These are phyloP conservation scores for Hymenotorrendiella dingleyae DNA, from an alignment of 2,329 filamentous ascomycete species.

Conservation along the genomic window DNA sequence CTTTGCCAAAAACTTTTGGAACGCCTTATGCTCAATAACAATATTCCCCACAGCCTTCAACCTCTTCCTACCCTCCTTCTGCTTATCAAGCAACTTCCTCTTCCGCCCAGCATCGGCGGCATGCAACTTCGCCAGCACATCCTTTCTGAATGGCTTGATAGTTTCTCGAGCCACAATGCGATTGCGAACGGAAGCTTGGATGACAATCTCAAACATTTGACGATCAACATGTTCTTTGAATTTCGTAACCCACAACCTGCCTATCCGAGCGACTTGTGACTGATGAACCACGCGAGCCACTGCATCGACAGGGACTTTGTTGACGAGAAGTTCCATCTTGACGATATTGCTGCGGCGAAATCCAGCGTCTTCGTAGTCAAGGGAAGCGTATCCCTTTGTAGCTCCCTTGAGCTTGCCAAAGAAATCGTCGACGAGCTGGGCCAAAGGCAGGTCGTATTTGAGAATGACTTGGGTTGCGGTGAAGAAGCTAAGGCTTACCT, in stretches of 20 bases:
- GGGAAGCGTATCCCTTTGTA: conserved; percentile 90
- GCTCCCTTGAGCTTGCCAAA: conserved; percentile 93
- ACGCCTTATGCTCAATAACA: conserved; percentile 91
- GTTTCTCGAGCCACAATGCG: conserved; percentile 87
- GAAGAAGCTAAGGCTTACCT: conserved; percentile 86
- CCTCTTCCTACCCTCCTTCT: conserved; percentile 91
- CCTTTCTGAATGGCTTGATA: conserved; percentile 93
- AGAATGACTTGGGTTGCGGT: conserved; percentile 88
- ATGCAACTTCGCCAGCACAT: conserved; percentile 88
- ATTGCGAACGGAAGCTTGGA: conserved; percentile 81
- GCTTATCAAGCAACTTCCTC: conserved; percentile 86
- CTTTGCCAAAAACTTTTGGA: conserved; percentile 88
- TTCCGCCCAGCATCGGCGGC: conserved; percentile 80
- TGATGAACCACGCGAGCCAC: conserved; percentile 84
- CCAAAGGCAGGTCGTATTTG: conserved; percentile 82
- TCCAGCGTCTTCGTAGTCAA: conserved; percentile 94
- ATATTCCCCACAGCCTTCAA: conserved; percentile 82
- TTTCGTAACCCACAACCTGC: conserved; percentile 83
- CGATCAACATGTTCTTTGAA: conserved; percentile 96
- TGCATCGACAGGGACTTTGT: conserved; percentile 88
- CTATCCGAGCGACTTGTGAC: conserved; percentile 74
- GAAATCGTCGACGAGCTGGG: conserved; percentile 90
- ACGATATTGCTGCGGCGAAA: conserved; percentile 75
- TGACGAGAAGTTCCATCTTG: conserved; percentile 89
- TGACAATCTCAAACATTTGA: conserved; percentile 95